phyloP scores from a whole-genome alignment of 257 asterid species.

The Scutellaria minor region DNA sequence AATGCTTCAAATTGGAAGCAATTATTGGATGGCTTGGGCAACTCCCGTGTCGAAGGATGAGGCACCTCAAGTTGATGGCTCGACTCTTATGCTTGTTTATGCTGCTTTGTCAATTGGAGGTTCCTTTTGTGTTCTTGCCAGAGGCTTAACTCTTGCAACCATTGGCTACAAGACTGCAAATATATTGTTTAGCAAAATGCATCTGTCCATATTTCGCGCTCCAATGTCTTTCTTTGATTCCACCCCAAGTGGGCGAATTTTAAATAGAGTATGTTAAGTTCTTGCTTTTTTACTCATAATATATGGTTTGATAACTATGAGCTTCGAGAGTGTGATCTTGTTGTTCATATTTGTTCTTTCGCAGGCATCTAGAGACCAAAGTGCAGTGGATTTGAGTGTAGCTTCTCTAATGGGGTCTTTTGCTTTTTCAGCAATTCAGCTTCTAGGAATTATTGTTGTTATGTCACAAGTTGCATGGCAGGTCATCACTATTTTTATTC shows the following conservation, averaged over 20 bases:
- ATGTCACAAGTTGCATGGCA: conserved; percentile 89
- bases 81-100: conserved; percentile 79
- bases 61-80: conserved; percentile 56
- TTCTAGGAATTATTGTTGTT: conserved; percentile 68
- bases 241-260: conserved; percentile 95
- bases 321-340: not conserved
- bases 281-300: not conserved
- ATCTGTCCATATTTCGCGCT: conserved; percentile 74
- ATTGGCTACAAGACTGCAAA: conserved; percentile 77
- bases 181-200: conserved; percentile 76
- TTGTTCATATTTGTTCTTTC: conserved; percentile 19
- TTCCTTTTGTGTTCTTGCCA: conserved; percentile 62
- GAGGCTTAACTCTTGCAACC: conserved; percentile 59
- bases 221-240: conserved; percentile 97
- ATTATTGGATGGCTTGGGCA: conserved; percentile 99
- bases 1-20: conserved; percentile 84
- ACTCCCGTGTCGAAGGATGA: conserved; percentile 76
- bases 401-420: conserved; percentile 55
- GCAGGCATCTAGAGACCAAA: conserved; percentile 90
- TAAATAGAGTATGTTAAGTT: conserved; percentile 65
- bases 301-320: not conserved
- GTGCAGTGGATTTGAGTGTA: conserved; percentile 67
- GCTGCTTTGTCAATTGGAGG: conserved; percentile 68
- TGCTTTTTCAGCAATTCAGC: conserved; percentile 70
- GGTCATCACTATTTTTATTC: conserved; percentile 72